Base-by-base conservation (phyloP, 2,329 filamentous ascomycete species). In the Alternaria angustiovoidea region DNA sequence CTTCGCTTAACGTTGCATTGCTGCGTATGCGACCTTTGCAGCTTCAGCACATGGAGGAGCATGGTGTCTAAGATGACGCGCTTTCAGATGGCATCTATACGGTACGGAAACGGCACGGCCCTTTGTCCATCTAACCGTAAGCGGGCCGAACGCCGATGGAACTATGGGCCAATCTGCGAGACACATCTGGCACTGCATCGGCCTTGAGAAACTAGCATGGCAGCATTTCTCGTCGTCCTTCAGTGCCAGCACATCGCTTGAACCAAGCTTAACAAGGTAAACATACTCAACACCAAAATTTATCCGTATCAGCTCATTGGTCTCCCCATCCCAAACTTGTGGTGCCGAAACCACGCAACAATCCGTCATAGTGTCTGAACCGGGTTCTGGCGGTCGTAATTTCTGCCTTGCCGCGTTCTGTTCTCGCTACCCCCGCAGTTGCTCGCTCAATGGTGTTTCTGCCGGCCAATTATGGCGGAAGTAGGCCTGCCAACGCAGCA, bases 221-320 rank as follows among this genome's bases (percentile, higher is more conserved):
- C 61, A 64, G 59, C 61, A 51, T 63, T 57, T 66, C 59, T 66
- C 63, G 57, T 69, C 58, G 66, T 68, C 65, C 66, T 60, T 62
- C 63, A 67, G 59, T 72, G 73, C 69, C 74, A 76, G 65, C 74
- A 72, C 74, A 77, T 71, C 65, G 63, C 59, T 61, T 56, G 58
- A 57, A 58, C 65, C 72, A 74, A 67, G 54, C 71, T 70, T 55
- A 48, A 67, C 66, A 60, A 32, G 68, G 71, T 57, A 65, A 34
- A 65, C 61, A 59, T 65, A 68, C 48, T 60, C 57, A 57, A 52
- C 61, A 63, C 54, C 57, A 56, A 57, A 56, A 51, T 59, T 67
- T 65, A 62, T 56, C 39, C 65, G 44, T 32, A 58, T 52, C 39
- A 52, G 49, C 59, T 65, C 61, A 75, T 75, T 77, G 74, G 74